These are phyloP conservation scores for Malus fusca DNA, from an alignment of 306 rosid genomes.

Conservation along the genomic window DNA sequence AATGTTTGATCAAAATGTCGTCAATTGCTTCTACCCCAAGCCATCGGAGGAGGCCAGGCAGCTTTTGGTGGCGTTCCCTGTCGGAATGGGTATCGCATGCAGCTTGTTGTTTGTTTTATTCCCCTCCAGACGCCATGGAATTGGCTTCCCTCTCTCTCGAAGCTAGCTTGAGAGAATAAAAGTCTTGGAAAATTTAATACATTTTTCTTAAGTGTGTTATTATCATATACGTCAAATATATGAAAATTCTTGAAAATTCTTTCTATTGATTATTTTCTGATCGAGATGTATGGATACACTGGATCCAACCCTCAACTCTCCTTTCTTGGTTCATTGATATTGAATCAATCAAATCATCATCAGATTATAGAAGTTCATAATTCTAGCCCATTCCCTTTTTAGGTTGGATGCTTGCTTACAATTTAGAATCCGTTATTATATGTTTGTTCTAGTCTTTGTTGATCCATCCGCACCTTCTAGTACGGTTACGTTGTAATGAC, in stretches of 20 bases:
- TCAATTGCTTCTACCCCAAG: slow-evolving; percentile 52
- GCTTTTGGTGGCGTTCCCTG: slow-evolving; percentile 53
- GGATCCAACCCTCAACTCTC: too few species aligned
- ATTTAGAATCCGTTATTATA: too few species aligned
- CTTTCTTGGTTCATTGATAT: too few species aligned
- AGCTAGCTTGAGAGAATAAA: slow-evolving; percentile 5
- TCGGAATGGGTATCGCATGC: slow-evolving; percentile 51
- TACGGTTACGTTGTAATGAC: too few species aligned
- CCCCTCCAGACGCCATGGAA: slow-evolving; percentile 67
- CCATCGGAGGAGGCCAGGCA: slow-evolving; percentile 53
- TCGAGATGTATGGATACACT: too few species aligned
- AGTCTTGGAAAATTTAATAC: not conserved
- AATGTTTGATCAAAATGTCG: slow-evolving; percentile 57
- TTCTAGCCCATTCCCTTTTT: too few species aligned
- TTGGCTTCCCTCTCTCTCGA: slow-evolving; percentile 70
- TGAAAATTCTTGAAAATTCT: not conserved
- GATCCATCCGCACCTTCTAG: too few species aligned
- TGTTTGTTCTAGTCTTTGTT: too few species aligned
- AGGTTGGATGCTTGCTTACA: too few species aligned
- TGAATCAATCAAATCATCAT: too few species aligned
- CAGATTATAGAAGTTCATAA: too few species aligned
- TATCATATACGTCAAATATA: not conserved
- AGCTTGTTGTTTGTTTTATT: slow-evolving; percentile 52
- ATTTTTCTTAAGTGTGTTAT: not conserved
- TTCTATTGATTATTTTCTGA: too few species aligned